phyloP scores from a whole-genome alignment of 2,329 filamentous ascomycete genomes.

The Alternaria alternata region DNA sequence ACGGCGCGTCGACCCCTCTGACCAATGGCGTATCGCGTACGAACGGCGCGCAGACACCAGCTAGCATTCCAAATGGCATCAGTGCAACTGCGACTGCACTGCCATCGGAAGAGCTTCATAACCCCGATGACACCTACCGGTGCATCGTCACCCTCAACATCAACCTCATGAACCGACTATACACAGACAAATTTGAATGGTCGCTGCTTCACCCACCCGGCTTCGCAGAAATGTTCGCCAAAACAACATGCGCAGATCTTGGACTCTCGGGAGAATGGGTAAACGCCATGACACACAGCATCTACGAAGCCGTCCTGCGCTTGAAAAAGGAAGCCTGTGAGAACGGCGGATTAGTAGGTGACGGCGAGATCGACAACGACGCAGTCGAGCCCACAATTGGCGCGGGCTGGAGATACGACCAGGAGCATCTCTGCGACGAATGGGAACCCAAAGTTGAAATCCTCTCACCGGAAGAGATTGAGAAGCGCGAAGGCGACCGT shows the following conservation, averaged over 20 bases:
- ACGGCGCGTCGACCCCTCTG: conserved; percentile 65
- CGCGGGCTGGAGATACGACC: conserved; percentile 95
- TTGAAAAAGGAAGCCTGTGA: conserved; percentile 97
- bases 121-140: conserved; percentile 92
- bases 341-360: conserved; percentile 80
- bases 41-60: conserved; percentile 56
- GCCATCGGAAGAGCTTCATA: conserved; percentile 75
- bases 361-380: conserved; percentile 85
- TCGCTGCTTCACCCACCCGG: conserved; percentile 90
- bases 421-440: conserved; percentile 76
- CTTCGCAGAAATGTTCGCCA: conserved; percentile 90
- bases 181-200: conserved; percentile 98
- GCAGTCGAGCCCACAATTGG: conserved; percentile 77
- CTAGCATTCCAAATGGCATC: conserved; percentile 63
- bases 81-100: conserved; percentile 73
- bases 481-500: conserved; percentile 93
- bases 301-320: conserved; percentile 91
- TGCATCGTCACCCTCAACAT: conserved; percentile 92
- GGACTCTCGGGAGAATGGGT: conserved; percentile 93
- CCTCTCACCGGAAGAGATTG: conserved; percentile 93
- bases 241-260: conserved; percentile 89
- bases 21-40: conserved; percentile 55
- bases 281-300: conserved; percentile 91
- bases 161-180: conserved; percentile 88
- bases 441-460: conserved; percentile 63